Percentiles rank a stretch among this genome's conserved stretches.
These are phyloP conservation scores for Volvox carteri DNA, from an alignment of 163 green algal species.

Conservation along the genomic window DNA sequence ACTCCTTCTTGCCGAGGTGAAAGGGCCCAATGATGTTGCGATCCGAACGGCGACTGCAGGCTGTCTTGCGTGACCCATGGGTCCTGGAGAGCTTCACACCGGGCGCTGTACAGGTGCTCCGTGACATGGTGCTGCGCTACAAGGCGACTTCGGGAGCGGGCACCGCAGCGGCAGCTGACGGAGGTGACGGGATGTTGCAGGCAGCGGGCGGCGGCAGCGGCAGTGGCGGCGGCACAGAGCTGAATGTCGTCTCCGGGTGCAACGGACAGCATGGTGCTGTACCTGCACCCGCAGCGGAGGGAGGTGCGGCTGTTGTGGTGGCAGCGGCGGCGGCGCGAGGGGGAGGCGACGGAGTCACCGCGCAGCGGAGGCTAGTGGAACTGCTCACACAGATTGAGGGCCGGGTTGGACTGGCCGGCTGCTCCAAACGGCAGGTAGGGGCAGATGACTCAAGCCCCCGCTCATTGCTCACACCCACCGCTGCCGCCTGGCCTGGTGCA, in stretches of 20 bases:
- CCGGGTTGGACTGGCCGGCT: background rate
- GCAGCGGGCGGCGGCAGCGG: too few relatives aligned
- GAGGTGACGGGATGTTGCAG: too few relatives aligned
- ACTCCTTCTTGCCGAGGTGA: too few relatives aligned
- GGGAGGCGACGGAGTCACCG: background rate
- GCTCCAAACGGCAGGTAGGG: background rate
- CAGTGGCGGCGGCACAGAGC: background rate
- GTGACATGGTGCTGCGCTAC: slow-evolving; percentile 14
- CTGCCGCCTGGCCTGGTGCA: background rate
- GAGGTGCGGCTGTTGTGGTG: background rate
- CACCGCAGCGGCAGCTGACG: background rate
- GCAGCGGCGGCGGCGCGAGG: background rate
- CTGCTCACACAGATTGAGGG: background rate
- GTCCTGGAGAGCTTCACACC: background rate
- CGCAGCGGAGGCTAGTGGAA: slow-evolving; percentile 15
- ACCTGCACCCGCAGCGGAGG: background rate
- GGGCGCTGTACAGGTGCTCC: background rate
- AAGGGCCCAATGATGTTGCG: too few relatives aligned
- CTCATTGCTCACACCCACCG: background rate
- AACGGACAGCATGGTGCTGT: too few relatives aligned
- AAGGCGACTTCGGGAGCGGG: background rate
- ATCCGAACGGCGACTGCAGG: too few relatives aligned
- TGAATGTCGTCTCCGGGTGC: too few relatives aligned
- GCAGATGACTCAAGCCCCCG: background rate
- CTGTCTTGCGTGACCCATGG: slow-evolving; percentile 35